phyloP scores from a whole-genome alignment of 208 protist species.

The Porcisia hertigi region DNA sequence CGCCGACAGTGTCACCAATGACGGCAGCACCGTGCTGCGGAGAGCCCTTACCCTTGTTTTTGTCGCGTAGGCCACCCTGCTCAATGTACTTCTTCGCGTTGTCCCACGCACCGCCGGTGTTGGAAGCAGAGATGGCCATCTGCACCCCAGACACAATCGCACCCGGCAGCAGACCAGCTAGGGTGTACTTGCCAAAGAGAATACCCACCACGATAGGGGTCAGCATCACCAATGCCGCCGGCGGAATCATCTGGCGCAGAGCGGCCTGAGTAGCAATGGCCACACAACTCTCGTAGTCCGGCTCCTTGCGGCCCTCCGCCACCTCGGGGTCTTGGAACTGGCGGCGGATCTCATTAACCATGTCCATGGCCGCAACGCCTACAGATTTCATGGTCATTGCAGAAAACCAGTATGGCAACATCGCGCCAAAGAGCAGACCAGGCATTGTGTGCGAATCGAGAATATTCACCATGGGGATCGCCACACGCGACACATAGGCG shows the following conservation, averaged over 20 bases:
- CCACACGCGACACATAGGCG: constrained; percentile 85
- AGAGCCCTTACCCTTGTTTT: constrained; percentile 90
- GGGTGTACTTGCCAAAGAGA: constrained; percentile 90
- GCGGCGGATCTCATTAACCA: constrained; percentile 93
- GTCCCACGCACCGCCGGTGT: constrained; percentile 97
- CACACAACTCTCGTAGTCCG: constrained; percentile 94
- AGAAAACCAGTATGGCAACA: constrained; percentile 96
- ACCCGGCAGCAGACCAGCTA: constrained; percentile 92
- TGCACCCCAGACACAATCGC: constrained; percentile 92
- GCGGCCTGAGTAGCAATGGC: constrained; percentile 91
- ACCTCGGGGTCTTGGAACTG: constrained; percentile 93
- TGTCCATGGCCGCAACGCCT: constrained; percentile 90
- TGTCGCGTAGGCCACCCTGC: constrained; percentile 82
- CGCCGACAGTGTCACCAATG: constrained; percentile 97
- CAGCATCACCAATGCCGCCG: constrained; percentile 92
- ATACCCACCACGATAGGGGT: constrained; percentile 92
- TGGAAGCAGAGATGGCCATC: constrained; percentile 94
- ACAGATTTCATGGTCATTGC: constrained; percentile 96
- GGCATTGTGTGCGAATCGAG: constrained; percentile 78
- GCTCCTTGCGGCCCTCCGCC: constrained; percentile 81
- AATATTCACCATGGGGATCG: constrained; percentile 71
- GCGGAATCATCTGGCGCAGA: constrained; percentile 94
- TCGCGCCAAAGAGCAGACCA: constrained; percentile 92
- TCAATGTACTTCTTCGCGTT: constrained; percentile 98
- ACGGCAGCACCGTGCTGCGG: constrained; percentile 95